Evolutionary conservation across 345 rosid species (phyloP), one percentile per base, ranked within the genome.

Genomic region (Sisymbrium altissimum): DNA sequence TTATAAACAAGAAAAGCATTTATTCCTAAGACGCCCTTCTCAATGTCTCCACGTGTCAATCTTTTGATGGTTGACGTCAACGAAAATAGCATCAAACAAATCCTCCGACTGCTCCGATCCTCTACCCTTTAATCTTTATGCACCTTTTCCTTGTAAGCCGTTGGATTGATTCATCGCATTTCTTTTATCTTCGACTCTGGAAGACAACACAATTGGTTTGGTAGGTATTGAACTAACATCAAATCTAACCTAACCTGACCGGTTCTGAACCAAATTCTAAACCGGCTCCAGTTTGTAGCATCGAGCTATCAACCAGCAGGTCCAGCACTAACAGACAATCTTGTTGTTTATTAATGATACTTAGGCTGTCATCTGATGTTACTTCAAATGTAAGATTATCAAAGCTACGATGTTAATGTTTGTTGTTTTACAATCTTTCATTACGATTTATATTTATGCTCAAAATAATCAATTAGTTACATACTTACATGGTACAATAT

Each of bases 21-120:
- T 74, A 76, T 50, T 23, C 75, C 15, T 68, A 33, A 67, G 18
- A 67, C 68, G 68, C 73, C 32, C 49, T 41, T 68, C 74, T 75
- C 69, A 32, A 50, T 23, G 9, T 9, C 0, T 14, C 71, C 46
- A 70, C 71, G 66, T 76, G 75, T 70, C 36, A 4, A 0, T 18
- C 1, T 63, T 19, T 3, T 14, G 32, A 18, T 76, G 80, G 80
- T 38, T 44, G 19, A 33, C 9, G 39, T 60, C 35, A 40, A 52
- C 68, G 1, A 41, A 74, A 18, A n/a, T 55, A 29, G 64, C 48
- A 72, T 63, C 76, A 72, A 66, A 72, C 52, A 39, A 6, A 66
- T 46, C 72, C 60, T 46, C 25, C 49, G 41, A 36, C 13, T 39
- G 41, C 66, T 74, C 25, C 50, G n/a, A 57, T 46, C 57, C 52